phyloP scores from a whole-genome alignment of 495 filamentous ascomycete species.

The Hypoxylon intermedium region DNA sequence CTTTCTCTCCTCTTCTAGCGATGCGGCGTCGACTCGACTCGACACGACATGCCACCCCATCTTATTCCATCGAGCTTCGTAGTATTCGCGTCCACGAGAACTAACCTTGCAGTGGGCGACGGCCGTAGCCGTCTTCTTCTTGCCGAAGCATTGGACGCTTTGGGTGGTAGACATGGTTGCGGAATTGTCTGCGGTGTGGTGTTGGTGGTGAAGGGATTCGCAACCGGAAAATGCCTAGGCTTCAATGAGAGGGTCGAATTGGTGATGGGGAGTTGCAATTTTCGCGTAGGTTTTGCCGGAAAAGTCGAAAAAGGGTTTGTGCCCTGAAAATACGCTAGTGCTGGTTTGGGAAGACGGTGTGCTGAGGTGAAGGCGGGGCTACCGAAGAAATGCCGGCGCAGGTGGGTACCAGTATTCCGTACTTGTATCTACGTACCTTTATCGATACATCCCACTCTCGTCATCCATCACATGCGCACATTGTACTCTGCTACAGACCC shows the following conservation, averaged over 20 bases:
- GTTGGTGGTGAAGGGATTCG: conserved; percentile 35
- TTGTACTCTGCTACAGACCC: no score
- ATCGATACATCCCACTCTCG: not conserved
- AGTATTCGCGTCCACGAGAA: not conserved
- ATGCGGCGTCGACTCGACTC: conserved; percentile 3
- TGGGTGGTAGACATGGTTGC: conserved; percentile 75
- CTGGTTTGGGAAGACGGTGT: conserved; percentile 21
- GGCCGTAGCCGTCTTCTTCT: conserved; percentile 84
- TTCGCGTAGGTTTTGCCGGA: conserved; percentile 26
- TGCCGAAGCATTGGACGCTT: conserved; percentile 95
- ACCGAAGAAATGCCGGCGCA: conserved; percentile 33
- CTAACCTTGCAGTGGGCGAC: conserved; percentile 95
- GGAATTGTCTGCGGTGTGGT: conserved; percentile 15
- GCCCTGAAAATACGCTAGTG: conserved; percentile 39
- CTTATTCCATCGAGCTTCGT: not conserved
- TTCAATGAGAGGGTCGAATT: conserved; percentile 15
- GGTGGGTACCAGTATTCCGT: not conserved
- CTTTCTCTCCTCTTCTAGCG: not conserved
- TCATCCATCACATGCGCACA: no score
- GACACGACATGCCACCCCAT: not conserved
- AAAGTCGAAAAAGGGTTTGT: conserved; percentile 40
- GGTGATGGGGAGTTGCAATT: conserved; percentile 31
- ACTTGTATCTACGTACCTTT: not conserved
- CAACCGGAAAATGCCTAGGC: conserved; percentile 28
- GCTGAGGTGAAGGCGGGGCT: not conserved